Conservation (phyloP, 2,329 filamentous ascomycete species). For the Arthroderma sp. region DNA sequence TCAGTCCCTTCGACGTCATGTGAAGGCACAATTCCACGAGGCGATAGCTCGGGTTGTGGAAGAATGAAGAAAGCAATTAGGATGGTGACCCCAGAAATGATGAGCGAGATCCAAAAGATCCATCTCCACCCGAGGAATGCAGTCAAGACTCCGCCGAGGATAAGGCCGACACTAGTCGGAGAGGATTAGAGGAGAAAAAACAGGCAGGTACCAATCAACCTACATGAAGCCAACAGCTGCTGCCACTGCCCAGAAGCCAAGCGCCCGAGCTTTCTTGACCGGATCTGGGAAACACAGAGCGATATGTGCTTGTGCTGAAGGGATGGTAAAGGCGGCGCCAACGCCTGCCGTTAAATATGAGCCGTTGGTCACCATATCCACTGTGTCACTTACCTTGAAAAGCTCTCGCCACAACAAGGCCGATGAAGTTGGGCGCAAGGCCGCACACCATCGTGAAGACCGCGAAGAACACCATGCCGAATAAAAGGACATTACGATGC, state of each 20-base stretch:
- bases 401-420: not conserved
- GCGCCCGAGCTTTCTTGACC: not conserved
- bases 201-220: not conserved
- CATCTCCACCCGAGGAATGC: not conserved
- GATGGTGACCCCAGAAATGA: not conserved
- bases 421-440: not conserved
- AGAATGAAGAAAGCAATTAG: not conserved
- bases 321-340: not conserved
- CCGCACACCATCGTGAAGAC: not conserved
- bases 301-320: not conserved
- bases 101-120: not conserved
- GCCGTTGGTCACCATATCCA: not conserved
- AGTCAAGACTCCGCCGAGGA: not conserved
- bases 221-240: not conserved
- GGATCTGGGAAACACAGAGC: not conserved
- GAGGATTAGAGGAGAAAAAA: not conserved
- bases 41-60: not conserved
- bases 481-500: not conserved
- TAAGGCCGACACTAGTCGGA: not conserved
- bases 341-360: not conserved
- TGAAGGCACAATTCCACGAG: not conserved
- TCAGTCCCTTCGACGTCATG: not conserved
- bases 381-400: not conserved
- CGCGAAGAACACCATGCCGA: not conserved
- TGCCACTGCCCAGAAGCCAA: not conserved